Base-by-base conservation (phyloP, 768 basidiomycete species). In the Cytidiella melzeri region DNA sequence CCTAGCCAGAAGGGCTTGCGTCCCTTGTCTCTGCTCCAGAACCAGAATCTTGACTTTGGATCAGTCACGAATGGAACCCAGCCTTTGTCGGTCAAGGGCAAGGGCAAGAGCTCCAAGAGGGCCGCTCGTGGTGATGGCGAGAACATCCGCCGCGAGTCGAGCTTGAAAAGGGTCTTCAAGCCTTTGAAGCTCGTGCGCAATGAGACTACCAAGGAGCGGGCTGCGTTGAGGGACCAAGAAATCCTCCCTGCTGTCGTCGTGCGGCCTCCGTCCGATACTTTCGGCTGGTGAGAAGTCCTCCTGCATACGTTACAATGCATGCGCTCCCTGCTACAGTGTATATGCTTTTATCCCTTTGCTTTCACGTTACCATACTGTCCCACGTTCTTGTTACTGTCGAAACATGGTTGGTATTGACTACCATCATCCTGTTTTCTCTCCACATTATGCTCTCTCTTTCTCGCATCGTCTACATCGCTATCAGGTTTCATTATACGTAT, bases 131-230 rank as follows among this genome's bases (percentile, higher is more conserved):
- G 55, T 57, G 18, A 54, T 50, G 41, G 49, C 25, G n/a, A 27
- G 48, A 28, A 59, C 60, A 28, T 48, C 34, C 10, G 58, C 75
- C 52, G 68, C 53, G 66, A 70, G 59, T 66, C 56, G 10, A 66
- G 63, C 53, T 66, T 62, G 55, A 72, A 65, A 64, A 75, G 72
- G 63, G 71, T 73, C 56, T 56, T 83, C 66, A 83, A 76, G 71
- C 74, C 80, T 52, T 65, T 85, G 57, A 76, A 69, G 55, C 77
- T 87, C 51, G 69, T 68, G 41, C 71, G 82, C 55, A 81, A 77
- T 28, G 82, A 85, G 53, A 84, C 84, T 27, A 73, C 70, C 61
- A 83, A 79, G 64, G 64, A 76, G 61, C 78, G 82, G 47, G 81
- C 76, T 41, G 57, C 72, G 48, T 71, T 83, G 54, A 70, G 79